A percentile compares a stretch with the other conserved stretches of the same genome.
Conservation (phyloP, 1,139 yeast genomes). For the Hyphopichia pseudoburtonii region DNA sequence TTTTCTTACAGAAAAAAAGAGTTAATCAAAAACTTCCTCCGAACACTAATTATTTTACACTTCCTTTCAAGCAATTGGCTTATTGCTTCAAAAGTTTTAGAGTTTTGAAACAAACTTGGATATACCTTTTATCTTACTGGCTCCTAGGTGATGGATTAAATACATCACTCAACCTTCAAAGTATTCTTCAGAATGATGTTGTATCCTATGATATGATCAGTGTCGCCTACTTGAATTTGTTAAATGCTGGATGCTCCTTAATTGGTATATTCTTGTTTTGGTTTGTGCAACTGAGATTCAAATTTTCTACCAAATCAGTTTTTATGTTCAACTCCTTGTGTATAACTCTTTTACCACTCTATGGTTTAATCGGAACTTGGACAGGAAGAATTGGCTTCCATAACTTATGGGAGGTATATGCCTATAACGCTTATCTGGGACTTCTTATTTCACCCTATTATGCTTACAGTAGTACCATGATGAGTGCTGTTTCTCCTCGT, state of each 20-base stretch:
- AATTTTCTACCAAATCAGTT: conserved; percentile 7
- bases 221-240: conserved; percentile 5
- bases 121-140: conserved; percentile 10
- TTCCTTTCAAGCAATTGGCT: conserved; percentile 6
- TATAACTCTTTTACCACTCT: conserved; percentile 6
- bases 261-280: conserved; percentile 7
- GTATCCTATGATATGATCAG: conserved; percentile 10
- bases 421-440: conserved; percentile 9
- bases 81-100: conserved; percentile 7
- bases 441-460: conserved; percentile 8
- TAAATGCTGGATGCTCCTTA: conserved; percentile 6
- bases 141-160: conserved; percentile 10
- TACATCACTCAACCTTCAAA: conserved; percentile 8
- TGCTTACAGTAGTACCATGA: conserved; percentile 10
- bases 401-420: conserved; percentile 9
- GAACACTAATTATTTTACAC: conserved; percentile 2
- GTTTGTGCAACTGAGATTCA: conserved; percentile 6
- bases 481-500: conserved; percentile 9
- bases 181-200: conserved; percentile 8
- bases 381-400: conserved; percentile 8
- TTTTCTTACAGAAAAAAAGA: conserved; percentile 8
- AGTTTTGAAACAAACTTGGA: conserved; percentile 7
- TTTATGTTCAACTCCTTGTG: conserved; percentile 6
- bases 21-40: conserved; percentile 4
- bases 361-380: conserved; percentile 10